Evolutionary conservation across 805 yeast genomes (phyloP), one percentile per base, ranked within the genome.

Genomic region (Soucietia sequanensis): DNA sequence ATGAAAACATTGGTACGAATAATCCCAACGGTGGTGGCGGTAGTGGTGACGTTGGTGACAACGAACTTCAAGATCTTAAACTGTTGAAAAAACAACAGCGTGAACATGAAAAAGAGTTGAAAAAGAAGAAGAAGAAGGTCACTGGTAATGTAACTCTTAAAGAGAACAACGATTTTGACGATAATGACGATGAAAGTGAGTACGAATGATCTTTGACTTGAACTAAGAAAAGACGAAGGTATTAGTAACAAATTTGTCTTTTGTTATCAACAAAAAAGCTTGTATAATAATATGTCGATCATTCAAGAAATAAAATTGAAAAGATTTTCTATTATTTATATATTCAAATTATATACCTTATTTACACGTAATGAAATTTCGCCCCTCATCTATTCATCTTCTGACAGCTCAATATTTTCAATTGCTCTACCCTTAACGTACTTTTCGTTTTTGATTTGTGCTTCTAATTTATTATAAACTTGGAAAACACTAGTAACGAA

Each of bases 341-440:
- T n/a, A n/a, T n/a, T n/a, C n/a, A n/a, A n/a, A n/a, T n/a, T n/a
- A n/a, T n/a, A n/a, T n/a, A n/a, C n/a, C n/a, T n/a, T n/a, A n/a
- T n/a, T n/a, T n/a, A n/a, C n/a, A n/a, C n/a, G n/a, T n/a, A n/a
- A n/a, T n/a, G n/a, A n/a, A n/a, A n/a, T n/a, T n/a, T n/a, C n/a
- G n/a, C n/a, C n/a, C n/a, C n/a, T n/a, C n/a, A n/a, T n/a, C n/a
- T n/a, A n/a, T n/a, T 30, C 33, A 11, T 41, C 41, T 5, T 37
- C 41, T 14, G 31, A 28, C 21, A 22, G n/a, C 23, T 52, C 54
- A 25, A 52, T 41, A 35, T 71, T 75, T 43, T 75, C 76, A 35
- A 77, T 62, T 3, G 79, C 72, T 46, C 77, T 70, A 1, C 83
- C 83, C 33, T 68, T 67, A 9, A 78, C 77, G 40, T 77, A 79